Evolutionary conservation across 2,329 filamentous ascomycete genomes (phyloP), one percentile per base, ranked within the genome.

Genomic region (Fusarium sp.): DNA sequence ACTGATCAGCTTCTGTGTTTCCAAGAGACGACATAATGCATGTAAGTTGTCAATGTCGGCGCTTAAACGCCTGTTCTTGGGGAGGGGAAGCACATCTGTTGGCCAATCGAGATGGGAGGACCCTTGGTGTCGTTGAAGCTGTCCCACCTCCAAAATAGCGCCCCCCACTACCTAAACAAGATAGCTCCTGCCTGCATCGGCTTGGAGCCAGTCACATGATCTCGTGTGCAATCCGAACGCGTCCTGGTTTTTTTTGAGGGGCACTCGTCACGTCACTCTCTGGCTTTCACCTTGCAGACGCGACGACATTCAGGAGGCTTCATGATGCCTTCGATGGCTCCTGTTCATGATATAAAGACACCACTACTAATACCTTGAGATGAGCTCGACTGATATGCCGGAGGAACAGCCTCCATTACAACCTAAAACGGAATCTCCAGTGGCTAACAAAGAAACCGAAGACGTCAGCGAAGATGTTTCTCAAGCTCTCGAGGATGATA

Each of bases 1-100:
- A 61, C 61, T 68, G 66, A 69, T 74, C 71, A 63, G 49, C 60
- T 69, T 54, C 40, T 59, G 53, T 72, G 68, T 68, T 68, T 72
- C 65, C 72, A 67, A 73, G 45, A 55, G 66, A 55, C 66, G 63
- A 59, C 66, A 74, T 71, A 64, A 69, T 75, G 74, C 74, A 74
- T 72, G 55, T 71, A 59, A 65, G 73, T 63, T 68, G 66, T 73
- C 55, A 61, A 70, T 55, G 70, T 76, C 74, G 75, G 75, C 75
- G 75, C 75, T 77, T 77, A 77, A 71, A 67, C 66, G 66, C 72
- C 70, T 70, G 63, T 64, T 69, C 56, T 63, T 60, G 59, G 66
- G 55, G 67, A 70, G 68, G 73, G 72, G 70, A 66, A 72, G 66
- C 63, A 70, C 58, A 55, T 54, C n/a, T 45, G 57, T 51, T 59